phyloP scores from a whole-genome alignment of 371 early-diverging fungal genomes.

The Fennellomyces sp. region DNA sequence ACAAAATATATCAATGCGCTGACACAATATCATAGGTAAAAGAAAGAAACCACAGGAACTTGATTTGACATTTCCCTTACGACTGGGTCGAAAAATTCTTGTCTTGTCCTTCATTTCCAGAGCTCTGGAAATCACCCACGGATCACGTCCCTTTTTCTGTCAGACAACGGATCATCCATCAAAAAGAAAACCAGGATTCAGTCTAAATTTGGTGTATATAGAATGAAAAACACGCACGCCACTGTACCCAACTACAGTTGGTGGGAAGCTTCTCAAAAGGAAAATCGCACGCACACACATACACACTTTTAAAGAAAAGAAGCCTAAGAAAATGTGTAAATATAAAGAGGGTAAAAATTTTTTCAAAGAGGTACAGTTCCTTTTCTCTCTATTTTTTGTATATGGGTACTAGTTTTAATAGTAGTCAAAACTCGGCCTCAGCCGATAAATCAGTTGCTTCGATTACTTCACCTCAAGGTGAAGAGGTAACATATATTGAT shows the following conservation, averaged over 20 bases:
- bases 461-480: background rate
- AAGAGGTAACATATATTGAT: background rate
- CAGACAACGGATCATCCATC: background rate
- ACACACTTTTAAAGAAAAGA: too few relatives aligned
- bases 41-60: background rate
- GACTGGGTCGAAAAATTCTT: background rate
- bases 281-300: too few relatives aligned
- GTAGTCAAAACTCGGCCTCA: background rate
- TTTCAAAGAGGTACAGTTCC: too few relatives aligned
- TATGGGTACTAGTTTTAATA: background rate
- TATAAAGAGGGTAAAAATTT: too few relatives aligned
- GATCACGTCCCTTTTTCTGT: background rate
- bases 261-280: too few relatives aligned
- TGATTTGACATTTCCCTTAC: background rate
- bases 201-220: background rate
- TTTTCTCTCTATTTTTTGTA: too few relatives aligned
- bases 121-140: background rate
- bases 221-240: background rate
- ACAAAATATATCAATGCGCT: too few relatives aligned
- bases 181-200: background rate
- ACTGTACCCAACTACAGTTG: background rate
- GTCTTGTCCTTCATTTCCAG: too few relatives aligned
- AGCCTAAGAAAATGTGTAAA: too few relatives aligned
- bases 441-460: background rate
- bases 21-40: too few relatives aligned